These are phyloP conservation scores for Coemansia sp. DNA, from an alignment of 192 early-diverging fungal species.

Conservation along the genomic window DNA sequence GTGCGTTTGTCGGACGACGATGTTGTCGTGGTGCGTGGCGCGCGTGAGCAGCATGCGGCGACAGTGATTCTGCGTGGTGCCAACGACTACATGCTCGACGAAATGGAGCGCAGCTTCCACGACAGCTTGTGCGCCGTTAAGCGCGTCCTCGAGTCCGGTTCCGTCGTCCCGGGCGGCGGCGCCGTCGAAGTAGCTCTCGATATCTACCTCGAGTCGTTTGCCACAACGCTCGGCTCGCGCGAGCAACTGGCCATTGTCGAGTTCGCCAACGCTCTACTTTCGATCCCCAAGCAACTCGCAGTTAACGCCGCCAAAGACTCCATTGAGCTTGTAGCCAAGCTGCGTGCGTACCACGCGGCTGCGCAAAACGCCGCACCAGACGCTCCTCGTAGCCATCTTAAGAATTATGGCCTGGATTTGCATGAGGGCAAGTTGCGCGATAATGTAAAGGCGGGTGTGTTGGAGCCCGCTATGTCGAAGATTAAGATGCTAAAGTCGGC, in stretches of 20 bases:
- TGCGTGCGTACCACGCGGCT: conserved; percentile 93
- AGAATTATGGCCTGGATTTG: conserved; percentile 91
- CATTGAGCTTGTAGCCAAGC: conserved; percentile 93
- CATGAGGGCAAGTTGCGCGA: conserved; percentile 91
- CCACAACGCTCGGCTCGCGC: conserved; percentile 91
- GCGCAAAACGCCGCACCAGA: conserved; percentile 73
- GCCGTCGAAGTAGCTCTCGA: conserved; percentile 93
- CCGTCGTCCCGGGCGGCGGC: conserved; percentile 97
- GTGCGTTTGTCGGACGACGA: conserved; percentile 98
- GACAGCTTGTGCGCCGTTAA: conserved; percentile 95
- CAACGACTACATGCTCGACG: conserved; percentile 99
- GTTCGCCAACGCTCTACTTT: conserved; percentile 90
- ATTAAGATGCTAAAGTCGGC: conserved; percentile 97
- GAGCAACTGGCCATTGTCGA: conserved; percentile 99
- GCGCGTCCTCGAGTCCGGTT: conserved; percentile 92
- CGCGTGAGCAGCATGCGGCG: conserved; percentile 70
- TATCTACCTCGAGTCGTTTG: conserved; percentile 98
- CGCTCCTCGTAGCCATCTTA: conserved; percentile 72
- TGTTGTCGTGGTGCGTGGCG: conserved; percentile 85
- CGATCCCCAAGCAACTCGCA: conserved; percentile 96
- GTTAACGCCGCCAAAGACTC: conserved; percentile 99
- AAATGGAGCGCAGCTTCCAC: conserved; percentile 98
- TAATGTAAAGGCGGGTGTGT: conserved; percentile 89
- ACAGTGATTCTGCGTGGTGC: conserved; percentile 97
- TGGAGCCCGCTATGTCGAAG: conserved; percentile 98